Evolutionary conservation across 2,329 filamentous ascomycete species (phyloP).

Genomic region (Alternaria alternata): DNA sequence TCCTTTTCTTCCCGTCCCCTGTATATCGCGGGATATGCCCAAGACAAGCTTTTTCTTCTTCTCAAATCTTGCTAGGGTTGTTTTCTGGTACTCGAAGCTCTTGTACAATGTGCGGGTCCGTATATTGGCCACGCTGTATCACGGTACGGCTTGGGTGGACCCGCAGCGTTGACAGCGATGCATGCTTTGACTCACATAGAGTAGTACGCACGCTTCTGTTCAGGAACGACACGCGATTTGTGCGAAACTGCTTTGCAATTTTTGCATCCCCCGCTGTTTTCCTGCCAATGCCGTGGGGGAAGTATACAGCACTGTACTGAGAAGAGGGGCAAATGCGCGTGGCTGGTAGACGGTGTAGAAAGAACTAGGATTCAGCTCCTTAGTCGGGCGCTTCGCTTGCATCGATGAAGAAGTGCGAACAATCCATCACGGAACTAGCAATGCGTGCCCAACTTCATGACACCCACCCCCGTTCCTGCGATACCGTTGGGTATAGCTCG

Average conservation of each 20-base stretch:
- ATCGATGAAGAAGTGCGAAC: constrained; percentile 25
- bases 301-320: background rate
- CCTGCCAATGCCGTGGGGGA: constrained; percentile 13
- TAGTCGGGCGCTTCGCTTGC: constrained; percentile 43
- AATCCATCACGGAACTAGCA: constrained; percentile 20
- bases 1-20: background rate
- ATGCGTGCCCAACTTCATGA: constrained; percentile 23
- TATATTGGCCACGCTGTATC: background rate
- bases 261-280: constrained; percentile 18
- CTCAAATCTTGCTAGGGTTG: background rate
- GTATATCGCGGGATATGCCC: background rate
- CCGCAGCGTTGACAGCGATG: background rate
- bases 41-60: background rate
- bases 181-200: constrained; percentile 3
- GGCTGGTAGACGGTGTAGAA: constrained; percentile 38
- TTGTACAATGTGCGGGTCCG: background rate
- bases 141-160: background rate
- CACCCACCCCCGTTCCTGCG: constrained; percentile 9
- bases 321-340: constrained; percentile 24
- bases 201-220: background rate
- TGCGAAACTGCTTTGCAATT: constrained; percentile 3
- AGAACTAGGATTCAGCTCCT: constrained; percentile 33
- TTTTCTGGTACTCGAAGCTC: background rate
- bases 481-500: constrained; percentile 21
- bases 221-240: constrained; percentile 19